A percentile compares a stretch with the other conserved stretches of the same genome.
Conservation (phyloP, 192 early-diverging fungal species). For the Polychytrium aggregatum region DNA sequence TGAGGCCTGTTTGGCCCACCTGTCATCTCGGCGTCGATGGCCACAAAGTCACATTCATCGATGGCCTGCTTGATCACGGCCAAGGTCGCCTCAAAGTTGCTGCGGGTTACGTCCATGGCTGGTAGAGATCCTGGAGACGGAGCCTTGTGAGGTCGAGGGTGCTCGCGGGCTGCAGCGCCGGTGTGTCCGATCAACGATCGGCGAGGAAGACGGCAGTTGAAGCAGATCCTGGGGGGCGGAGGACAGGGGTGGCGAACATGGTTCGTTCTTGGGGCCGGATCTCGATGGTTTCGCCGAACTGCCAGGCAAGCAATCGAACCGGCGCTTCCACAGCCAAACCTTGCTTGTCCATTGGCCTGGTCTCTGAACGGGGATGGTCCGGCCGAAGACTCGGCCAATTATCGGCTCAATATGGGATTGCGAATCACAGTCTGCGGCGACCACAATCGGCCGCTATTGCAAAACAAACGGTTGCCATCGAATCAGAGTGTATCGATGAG, state of each 20-base stretch:
- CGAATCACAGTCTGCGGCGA: no score
- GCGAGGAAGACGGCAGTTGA: neutral
- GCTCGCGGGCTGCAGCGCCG: neutral
- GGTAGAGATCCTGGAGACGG: neutral
- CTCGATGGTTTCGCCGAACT: no score
- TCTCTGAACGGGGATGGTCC: no score
- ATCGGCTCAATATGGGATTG: no score
- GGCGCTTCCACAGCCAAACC: no score
- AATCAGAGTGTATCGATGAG: no score
- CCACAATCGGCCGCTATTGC: no score
- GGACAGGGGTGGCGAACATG: neutral
- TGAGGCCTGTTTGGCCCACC: conserved; percentile 26
- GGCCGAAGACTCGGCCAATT: no score
- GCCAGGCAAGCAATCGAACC: no score
- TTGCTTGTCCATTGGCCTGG: no score
- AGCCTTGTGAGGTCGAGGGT: neutral
- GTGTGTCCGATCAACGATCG: neutral
- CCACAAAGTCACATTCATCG: conserved; percentile 54
- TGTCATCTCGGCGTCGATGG: conserved; percentile 77
- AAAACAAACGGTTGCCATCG: no score
- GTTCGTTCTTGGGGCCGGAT: no score
- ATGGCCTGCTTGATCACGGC: conserved; percentile 57
- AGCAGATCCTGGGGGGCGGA: neutral
- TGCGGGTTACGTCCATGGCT: conserved; percentile 58
- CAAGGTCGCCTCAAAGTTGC: conserved; percentile 47